Base-by-base conservation (phyloP, 768 basidiomycete species). In the Tulasnella sp. region DNA sequence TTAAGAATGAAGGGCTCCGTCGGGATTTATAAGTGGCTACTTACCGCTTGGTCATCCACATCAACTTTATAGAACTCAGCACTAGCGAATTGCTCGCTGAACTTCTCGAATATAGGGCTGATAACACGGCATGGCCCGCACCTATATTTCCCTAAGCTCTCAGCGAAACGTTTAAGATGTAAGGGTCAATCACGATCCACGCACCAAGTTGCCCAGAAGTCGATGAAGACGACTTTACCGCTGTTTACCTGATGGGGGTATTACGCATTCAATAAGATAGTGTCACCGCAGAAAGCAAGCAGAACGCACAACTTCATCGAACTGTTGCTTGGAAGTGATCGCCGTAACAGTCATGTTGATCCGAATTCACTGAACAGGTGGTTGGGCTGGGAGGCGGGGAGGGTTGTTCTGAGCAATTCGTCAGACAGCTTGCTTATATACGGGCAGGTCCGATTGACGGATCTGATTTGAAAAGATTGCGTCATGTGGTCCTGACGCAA, bases 111-210 rank as follows among this genome's bases (percentile, higher is more conserved):
- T 35, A 77, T 32, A 23, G 75, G 75, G 18, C 46, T 70, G 23
- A 77, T 77, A 72, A 77, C 26, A 5, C 70, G 35, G 76, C 76
- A 77, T 18, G 76, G 76, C 13, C 76, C 76, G 71, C 76, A 77
- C 71, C 71, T 42, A 18, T 20, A 7, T 71, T 32, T n/a, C 2
- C 61, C 23, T 13, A 26, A 61, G 32, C n/a, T 26, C 5, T 61
- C n/a, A 61, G 57, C 57, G 57, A 67, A 0, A 32, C 29, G 3
- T 29, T 67, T 15, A 44, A 29, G 11, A 15, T 35, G 61, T 9
- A 15, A 67, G n/a, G 15, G 29, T 9, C 20, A 9, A n/a, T 5
- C 2, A 51, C 51, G 23, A 67, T 29, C 16, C 61, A 15, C 61
- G 15, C 13, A 67, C 61, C 61, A 67, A 16, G 61, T 32, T 35